phyloP scores from a whole-genome alignment of 371 early-diverging fungal genomes.

The Mortierella sp. region DNA sequence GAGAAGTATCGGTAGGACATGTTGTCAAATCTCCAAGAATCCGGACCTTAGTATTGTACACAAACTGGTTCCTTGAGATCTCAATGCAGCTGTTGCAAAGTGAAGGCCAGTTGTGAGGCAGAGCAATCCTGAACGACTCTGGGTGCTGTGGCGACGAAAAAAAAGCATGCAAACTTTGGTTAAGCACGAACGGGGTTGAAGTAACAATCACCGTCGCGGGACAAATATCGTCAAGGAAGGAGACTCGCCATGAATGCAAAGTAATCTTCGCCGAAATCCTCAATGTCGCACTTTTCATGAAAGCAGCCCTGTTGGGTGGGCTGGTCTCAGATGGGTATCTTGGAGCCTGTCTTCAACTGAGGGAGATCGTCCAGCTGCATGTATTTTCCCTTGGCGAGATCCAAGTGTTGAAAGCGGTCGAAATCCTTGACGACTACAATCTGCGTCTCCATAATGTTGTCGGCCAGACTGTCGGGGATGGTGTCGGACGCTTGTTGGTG shows the following conservation, averaged over 20 bases:
- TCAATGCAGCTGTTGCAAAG: constrained; percentile 53
- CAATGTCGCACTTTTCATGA: constrained; percentile 20
- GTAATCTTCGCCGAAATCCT: constrained; percentile 24
- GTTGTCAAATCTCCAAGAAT: constrained; percentile 35
- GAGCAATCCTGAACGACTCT: constrained; percentile 27
- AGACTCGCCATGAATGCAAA: constrained; percentile 40
- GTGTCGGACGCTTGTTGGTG: constrained; percentile 26
- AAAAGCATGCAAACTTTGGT: background rate
- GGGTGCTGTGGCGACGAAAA: constrained; percentile 20
- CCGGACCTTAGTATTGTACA: constrained; percentile 39
- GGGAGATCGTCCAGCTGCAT: background rate
- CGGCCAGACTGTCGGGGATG: constrained; percentile 30
- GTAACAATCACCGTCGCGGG: no score
- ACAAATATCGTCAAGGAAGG: background rate
- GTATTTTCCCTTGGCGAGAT: background rate
- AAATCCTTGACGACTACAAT: constrained; percentile 34
- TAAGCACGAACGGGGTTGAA: background rate
- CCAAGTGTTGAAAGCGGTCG: background rate
- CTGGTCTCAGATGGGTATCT: constrained; percentile 35
- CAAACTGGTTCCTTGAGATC: constrained; percentile 40
- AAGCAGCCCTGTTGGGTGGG: constrained; percentile 19
- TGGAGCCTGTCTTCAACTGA: background rate
- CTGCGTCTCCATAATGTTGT: constrained; percentile 32
- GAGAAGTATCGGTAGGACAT: constrained; percentile 1
- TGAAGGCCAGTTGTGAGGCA: constrained; percentile 41